A percentile compares a stretch with the other conserved stretches of the same genome.
These are phyloP conservation scores for Monilinia aucupariae DNA, from an alignment of 2,329 filamentous ascomycete genomes.

Conservation along the genomic window DNA sequence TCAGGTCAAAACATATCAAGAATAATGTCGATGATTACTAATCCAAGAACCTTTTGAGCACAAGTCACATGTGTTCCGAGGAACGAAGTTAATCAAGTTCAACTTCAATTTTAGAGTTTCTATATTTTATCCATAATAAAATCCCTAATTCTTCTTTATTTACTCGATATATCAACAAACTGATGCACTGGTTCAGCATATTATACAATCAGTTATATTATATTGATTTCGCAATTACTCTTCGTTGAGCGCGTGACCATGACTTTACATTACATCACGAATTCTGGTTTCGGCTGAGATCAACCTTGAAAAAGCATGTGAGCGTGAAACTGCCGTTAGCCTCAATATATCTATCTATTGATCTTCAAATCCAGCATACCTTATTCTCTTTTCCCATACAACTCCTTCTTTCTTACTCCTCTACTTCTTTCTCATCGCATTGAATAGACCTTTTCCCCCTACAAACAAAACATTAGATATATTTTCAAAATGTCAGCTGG, in stretches of 20 bases:
- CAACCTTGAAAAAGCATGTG: slow-evolving; percentile 15
- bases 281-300: slow-evolving; percentile 12
- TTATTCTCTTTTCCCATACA: neutral
- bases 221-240: neutral
- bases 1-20: too few relatives aligned
- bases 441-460: neutral
- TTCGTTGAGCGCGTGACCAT: neutral
- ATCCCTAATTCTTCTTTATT: too few relatives aligned
- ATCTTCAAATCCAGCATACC: neutral
- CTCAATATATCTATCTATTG: neutral
- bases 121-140: too few relatives aligned
- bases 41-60: neutral
- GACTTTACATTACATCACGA: neutral
- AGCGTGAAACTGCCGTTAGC: neutral
- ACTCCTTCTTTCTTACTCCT: neutral
- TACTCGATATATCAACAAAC: too few relatives aligned
- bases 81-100: too few relatives aligned
- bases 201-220: too few relatives aligned
- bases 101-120: too few relatives aligned
- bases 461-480: neutral
- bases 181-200: too few relatives aligned
- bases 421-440: neutral
- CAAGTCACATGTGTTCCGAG: neutral
- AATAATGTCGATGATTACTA: too few relatives aligned
- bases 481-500: slow-evolving; percentile 28